Evolutionary conservation across 805 yeast genomes (phyloP).

Genomic region (Yamadazyma tumulicola): DNA sequence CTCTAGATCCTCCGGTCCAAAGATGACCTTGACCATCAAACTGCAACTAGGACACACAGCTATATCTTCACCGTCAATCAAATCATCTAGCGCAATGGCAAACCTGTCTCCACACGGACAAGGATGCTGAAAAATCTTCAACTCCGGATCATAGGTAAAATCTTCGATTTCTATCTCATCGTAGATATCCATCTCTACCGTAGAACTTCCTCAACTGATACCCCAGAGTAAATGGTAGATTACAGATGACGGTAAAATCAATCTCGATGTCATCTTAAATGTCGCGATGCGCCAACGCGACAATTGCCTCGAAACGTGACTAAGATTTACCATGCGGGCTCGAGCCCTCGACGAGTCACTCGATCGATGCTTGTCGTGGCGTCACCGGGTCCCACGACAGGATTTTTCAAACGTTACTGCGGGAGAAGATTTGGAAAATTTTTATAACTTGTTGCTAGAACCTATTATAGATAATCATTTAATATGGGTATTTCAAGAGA

Average conservation of each 20-base stretch:
- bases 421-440: slow-evolving; percentile 3
- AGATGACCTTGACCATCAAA: slow-evolving; percentile 86
- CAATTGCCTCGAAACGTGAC: too few relatives aligned
- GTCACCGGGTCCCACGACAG: too few relatives aligned
- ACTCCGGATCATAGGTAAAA: slow-evolving; percentile 82
- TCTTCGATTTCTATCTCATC: slow-evolving; percentile 98
- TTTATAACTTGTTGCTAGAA: slow-evolving; percentile 1
- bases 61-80: slow-evolving; percentile 85
- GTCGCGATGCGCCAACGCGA: too few relatives aligned
- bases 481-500: slow-evolving; percentile 99
- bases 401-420: background rate
- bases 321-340: too few relatives aligned
- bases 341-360: background rate
- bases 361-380: too few relatives aligned
- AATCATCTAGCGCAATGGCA: slow-evolving; percentile 80
- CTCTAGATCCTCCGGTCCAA: slow-evolving; percentile 60
- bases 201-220: too few relatives aligned
- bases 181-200: slow-evolving; percentile 58
- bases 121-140: slow-evolving; percentile 84
- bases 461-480: slow-evolving; percentile 9
- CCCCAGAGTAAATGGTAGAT: too few relatives aligned
- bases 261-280: too few relatives aligned
- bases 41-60: slow-evolving; percentile 98
- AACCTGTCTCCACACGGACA: slow-evolving; percentile 98
- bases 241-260: too few relatives aligned